These are phyloP conservation scores for Desmodesmus armatus DNA, from an alignment of 139 green algal genomes.

Conservation along the genomic window DNA sequence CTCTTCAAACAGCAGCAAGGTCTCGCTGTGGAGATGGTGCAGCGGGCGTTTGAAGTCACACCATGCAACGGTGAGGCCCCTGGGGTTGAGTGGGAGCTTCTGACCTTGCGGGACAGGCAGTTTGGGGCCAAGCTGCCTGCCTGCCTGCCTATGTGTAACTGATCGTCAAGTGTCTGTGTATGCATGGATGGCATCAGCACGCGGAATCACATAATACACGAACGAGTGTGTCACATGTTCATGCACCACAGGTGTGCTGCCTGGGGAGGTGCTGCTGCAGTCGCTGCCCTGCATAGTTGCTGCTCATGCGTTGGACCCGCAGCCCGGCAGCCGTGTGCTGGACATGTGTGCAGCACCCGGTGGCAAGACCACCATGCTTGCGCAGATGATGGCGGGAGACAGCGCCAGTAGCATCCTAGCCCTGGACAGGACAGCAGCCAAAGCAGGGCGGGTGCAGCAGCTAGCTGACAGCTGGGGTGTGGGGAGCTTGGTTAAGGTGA, in stretches of 20 bases:
- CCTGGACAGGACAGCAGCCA: conserved; percentile 86
- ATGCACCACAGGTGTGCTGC: conserved; percentile 48
- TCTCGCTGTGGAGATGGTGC: conserved; percentile 54
- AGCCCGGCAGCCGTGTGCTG: conserved; percentile 71
- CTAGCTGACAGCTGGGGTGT: conserved; percentile 79
- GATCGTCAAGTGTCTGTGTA: no score
- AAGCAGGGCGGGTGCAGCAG: conserved; percentile 61
- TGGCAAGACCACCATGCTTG: conserved; percentile 93
- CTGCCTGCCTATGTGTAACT: neutral
- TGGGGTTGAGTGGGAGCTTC: no score
- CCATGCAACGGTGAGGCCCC: conserved; percentile 54
- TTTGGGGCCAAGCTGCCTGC: neutral
- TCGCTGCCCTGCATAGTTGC: conserved; percentile 76
- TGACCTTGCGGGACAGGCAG: no score
- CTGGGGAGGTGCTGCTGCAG: conserved; percentile 77
- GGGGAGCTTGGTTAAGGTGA: conserved; percentile 61
- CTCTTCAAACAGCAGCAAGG: conserved; percentile 54
- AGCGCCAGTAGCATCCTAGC: conserved; percentile 73
- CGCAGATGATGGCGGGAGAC: conserved; percentile 80
- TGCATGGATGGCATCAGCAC: no score
- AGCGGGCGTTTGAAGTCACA: conserved; percentile 57
- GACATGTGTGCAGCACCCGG: conserved; percentile 97
- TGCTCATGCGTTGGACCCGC: conserved; percentile 70
- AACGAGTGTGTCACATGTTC: no score
- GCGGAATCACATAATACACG: no score